Percentiles rank a stretch among this genome's conserved stretches.
These are phyloP conservation scores for Leccinum sublutescens DNA, from an alignment of 768 basidiomycete species.

Conservation along the genomic window DNA sequence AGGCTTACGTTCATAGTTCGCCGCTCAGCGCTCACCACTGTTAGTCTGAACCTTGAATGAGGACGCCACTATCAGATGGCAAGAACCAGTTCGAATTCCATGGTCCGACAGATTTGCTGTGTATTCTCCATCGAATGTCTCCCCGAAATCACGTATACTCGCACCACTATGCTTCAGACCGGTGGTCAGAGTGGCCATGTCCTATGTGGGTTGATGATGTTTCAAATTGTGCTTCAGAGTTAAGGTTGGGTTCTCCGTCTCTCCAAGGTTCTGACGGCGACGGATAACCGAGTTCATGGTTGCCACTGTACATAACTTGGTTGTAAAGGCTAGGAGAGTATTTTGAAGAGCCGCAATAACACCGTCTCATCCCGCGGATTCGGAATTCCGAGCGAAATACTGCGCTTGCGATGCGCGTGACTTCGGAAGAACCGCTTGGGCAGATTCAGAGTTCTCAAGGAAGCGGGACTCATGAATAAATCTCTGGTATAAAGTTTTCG, in stretches of 20 bases:
- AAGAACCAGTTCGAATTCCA: background rate
- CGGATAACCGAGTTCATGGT: background rate
- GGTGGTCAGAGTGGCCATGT: background rate
- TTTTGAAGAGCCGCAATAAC: constrained; percentile 3
- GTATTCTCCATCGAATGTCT: background rate
- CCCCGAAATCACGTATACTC: background rate
- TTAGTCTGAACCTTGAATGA: constrained; percentile 10
- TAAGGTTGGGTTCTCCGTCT: background rate
- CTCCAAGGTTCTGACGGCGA: background rate
- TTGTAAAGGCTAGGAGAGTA: background rate
- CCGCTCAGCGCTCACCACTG: background rate
- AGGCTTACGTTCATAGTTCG: constrained; percentile 7
- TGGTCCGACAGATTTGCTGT: background rate
- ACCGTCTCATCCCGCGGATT: constrained; percentile 12
- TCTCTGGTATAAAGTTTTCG: background rate
- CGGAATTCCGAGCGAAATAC: background rate
- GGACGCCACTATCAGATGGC: constrained; percentile 10
- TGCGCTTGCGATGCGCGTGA: background rate
- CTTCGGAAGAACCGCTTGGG: background rate
- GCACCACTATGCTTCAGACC: background rate
- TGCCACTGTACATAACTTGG: background rate
- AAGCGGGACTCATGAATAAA: background rate
- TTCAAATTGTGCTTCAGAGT: background rate
- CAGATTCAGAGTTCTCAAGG: constrained; percentile 1
- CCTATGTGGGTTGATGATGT: background rate